A percentile compares a stretch with the other conserved stretches of the same genome.
phyloP scores from a whole-genome alignment of 352 stramenopile genomes.

The Globisporangium echinulatum region DNA sequence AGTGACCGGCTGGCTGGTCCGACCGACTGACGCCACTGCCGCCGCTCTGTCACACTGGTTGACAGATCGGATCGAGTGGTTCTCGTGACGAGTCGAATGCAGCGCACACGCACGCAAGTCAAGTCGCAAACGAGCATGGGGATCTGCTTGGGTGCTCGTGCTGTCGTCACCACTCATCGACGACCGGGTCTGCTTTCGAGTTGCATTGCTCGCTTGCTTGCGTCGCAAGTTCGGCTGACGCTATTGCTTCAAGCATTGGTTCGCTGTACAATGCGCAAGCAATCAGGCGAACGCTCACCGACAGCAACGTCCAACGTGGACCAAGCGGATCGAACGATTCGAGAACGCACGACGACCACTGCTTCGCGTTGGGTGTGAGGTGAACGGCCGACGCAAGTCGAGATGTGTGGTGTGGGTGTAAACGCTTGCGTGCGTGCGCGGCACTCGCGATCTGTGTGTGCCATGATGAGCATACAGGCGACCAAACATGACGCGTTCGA shows the following conservation, averaged over 20 bases:
- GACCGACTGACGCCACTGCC: conserved; percentile 7
- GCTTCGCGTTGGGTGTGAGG: not conserved
- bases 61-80: conserved; percentile 3
- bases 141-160: not conserved
- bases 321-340: not conserved
- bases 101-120: not conserved
- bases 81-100: conserved; percentile 8
- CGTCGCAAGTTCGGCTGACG: not conserved
- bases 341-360: not conserved
- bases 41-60: not conserved
- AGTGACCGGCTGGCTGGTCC: not conserved
- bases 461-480: too few species aligned
- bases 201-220: not conserved
- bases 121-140: too few species aligned
- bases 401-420: not conserved
- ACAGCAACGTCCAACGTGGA: not conserved
- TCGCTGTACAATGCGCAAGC: too few species aligned
- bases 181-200: not conserved
- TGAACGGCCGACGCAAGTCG: not conserved
- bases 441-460: not conserved
- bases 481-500: too few species aligned
- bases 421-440: not conserved
- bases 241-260: not conserved
- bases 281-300: too few species aligned
- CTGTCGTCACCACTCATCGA: not conserved